Evolutionary conservation across 495 filamentous ascomycete species (phyloP).

Genomic region (Pyrenula massariospora): DNA sequence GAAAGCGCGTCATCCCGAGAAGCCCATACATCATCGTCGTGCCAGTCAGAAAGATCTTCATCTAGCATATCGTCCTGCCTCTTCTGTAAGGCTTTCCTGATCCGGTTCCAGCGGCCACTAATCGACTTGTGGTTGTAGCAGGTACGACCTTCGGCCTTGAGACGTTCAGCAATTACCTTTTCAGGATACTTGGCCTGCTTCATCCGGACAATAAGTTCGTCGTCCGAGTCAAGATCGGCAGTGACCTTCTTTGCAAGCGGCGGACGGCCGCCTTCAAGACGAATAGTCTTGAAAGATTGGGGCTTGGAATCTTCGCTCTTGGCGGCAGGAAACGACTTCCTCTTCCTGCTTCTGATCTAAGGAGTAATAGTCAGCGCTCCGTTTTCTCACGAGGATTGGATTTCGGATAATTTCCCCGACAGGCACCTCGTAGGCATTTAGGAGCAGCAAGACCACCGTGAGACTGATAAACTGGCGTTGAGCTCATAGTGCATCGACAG

Average conservation of each 20-base stretch:
- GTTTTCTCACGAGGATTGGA: too few species aligned
- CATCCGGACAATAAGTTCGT: slow-evolving; percentile 22
- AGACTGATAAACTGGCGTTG: too few species aligned
- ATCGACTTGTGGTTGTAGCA: slow-evolving; percentile 22
- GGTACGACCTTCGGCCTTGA: slow-evolving; percentile 17
- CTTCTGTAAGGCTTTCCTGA: slow-evolving; percentile 15
- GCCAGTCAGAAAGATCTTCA: slow-evolving; percentile 24
- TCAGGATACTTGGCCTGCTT: slow-evolving; percentile 18
- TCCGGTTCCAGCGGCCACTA: slow-evolving; percentile 19
- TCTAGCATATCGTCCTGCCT: slow-evolving; percentile 17
- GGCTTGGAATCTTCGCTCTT: too few species aligned
- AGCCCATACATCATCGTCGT: slow-evolving; percentile 20
- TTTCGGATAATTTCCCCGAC: too few species aligned
- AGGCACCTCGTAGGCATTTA: too few species aligned
- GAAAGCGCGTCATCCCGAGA: background rate
- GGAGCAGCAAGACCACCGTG: too few species aligned
- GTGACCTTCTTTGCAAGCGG: slow-evolving; percentile 12
- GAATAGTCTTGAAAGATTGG: background rate
- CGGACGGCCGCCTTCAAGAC: slow-evolving; percentile 1
- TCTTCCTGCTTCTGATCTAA: too few species aligned
- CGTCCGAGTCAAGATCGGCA: slow-evolving; percentile 18
- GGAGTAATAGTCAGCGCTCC: too few species aligned
- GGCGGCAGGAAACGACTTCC: too few species aligned
- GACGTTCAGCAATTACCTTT: slow-evolving; percentile 13
- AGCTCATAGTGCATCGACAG: too few species aligned